Evolutionary conservation across 1,284 basidiomycete species (phyloP).

Genomic region (Volvariella volvacea): DNA sequence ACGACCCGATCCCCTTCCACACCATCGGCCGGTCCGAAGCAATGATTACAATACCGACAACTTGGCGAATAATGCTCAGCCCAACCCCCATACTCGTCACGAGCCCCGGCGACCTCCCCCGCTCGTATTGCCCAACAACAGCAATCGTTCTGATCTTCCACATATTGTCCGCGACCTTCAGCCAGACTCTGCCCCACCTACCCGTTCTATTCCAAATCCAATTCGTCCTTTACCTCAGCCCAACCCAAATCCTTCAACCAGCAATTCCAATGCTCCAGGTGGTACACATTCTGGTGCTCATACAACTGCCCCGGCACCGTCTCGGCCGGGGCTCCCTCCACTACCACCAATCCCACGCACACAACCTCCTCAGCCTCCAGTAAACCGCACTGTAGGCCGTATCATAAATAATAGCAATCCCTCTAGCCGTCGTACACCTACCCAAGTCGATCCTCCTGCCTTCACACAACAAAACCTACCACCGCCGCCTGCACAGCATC

Average conservation of each 20-base stretch:
- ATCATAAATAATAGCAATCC: conserved; percentile 16
- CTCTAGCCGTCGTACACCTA: conserved; percentile 50
- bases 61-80: background rate
- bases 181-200: conserved; percentile 38
- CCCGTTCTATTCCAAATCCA: conserved; percentile 20
- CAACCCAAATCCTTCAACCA: conserved; percentile 17
- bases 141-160: conserved; percentile 51
- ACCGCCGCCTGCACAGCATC: conserved; percentile 34
- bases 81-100: background rate
- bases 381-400: conserved; percentile 18
- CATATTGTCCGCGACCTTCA: conserved; percentile 54
- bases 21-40: conserved; percentile 17
- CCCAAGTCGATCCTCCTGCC: conserved; percentile 39
- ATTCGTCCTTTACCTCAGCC: conserved; percentile 40
- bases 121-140: conserved; percentile 47
- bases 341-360: conserved; percentile 59
- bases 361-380: conserved; percentile 55
- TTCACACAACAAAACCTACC: conserved; percentile 50
- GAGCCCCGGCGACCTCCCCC: conserved; percentile 51
- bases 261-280: conserved; percentile 16
- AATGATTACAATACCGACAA: conserved; percentile 9
- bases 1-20: conserved; percentile 11
- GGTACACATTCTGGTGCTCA: conserved; percentile 23
- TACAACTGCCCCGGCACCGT: conserved; percentile 19
- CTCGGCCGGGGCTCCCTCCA: conserved; percentile 52